Base-by-base conservation (phyloP, 768 basidiomycete genomes). In the Chiua virens region DNA sequence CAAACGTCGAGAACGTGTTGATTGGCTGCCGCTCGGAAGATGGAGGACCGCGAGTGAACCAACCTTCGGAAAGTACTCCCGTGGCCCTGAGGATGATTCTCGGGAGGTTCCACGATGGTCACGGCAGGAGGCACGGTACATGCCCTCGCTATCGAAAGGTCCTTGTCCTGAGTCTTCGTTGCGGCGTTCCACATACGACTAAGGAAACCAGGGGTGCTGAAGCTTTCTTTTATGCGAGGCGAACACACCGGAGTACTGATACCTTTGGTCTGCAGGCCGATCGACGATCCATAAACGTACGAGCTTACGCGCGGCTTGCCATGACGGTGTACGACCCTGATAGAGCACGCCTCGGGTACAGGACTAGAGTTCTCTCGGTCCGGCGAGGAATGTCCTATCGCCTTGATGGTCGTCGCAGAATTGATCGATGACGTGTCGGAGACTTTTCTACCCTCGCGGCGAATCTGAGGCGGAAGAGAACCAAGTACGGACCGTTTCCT, bases 151-250 rank as follows among this genome's bases (percentile, higher is more conserved):
- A 35, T 18, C 8, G 49, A 38, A 43, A 38, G 50, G 10, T 68
- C 62, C 60, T 58, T 68, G 50, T 75, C 69, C 38, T 63, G 67
- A 3, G 55, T 57, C 62, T 78, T 77, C 22, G 70, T 79, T 44
- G 83, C 82, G 11, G 79, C 82, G 32, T 79, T 87, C 83, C 86
- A 87, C 83, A 89, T 86, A 25, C 87, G 77, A 58, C 82, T 87
- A 43, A 88, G 72, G 64, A 89, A 85, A 21, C 70, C 40, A 62
- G 77, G 73, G 56, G 74, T 70, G 47, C 76, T 78, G 23, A 71
- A 62, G 53, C 75, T 78, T 38, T 71, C 63, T 40, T 57, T 70
- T 49, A 63, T 55, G 37, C 67, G 60, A 17, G 57, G 55, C 2
- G 59, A 66, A 43, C 62, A 52, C 36, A 34, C 30, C 13, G 54